Percentiles rank a stretch among this genome's conserved stretches.
Evolutionary conservation across 345 rosid genomes (phyloP).

Genomic region (Isatis tinctoria): DNA sequence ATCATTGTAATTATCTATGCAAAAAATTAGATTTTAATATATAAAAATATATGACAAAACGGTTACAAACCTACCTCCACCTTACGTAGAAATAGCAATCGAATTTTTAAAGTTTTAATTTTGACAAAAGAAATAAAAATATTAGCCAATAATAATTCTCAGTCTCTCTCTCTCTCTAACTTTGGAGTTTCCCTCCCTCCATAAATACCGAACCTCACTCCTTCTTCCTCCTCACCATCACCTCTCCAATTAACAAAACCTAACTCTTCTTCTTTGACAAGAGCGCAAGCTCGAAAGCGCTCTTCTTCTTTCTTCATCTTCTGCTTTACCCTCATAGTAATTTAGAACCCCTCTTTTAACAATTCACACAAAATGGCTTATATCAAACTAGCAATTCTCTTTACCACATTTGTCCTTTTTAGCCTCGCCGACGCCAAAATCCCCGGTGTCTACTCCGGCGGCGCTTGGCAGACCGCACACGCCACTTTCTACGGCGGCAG

Average conservation of each 20-base stretch:
- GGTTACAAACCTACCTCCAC: slow-evolving; percentile 31
- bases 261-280: slow-evolving; percentile 25
- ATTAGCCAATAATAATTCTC: background rate
- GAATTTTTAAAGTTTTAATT: background rate
- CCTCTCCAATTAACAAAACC: slow-evolving; percentile 16
- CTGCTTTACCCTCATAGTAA: background rate
- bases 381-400: slow-evolving; percentile 21
- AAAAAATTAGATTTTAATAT: background rate
- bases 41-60: background rate
- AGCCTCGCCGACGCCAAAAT: slow-evolving; percentile 44
- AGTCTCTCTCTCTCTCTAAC: background rate
- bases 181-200: slow-evolving; percentile 28
- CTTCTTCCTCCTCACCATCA: slow-evolving; percentile 16
- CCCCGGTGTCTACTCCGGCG: slow-evolving; percentile 56
- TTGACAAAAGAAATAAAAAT: background rate
- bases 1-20: background rate
- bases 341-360: background rate
- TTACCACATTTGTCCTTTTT: slow-evolving; percentile 31
- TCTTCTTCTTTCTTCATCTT: slow-evolving; percentile 21
- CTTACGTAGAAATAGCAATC: slow-evolving; percentile 21
- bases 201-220: slow-evolving; percentile 32
- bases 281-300: slow-evolving; percentile 25
- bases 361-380: slow-evolving; percentile 20
- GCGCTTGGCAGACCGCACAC: slow-evolving; percentile 72
- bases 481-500: slow-evolving; percentile 94